Conservation (phyloP, 2,329 filamentous ascomycete species). For the Domatiomyces catenatus region DNA sequence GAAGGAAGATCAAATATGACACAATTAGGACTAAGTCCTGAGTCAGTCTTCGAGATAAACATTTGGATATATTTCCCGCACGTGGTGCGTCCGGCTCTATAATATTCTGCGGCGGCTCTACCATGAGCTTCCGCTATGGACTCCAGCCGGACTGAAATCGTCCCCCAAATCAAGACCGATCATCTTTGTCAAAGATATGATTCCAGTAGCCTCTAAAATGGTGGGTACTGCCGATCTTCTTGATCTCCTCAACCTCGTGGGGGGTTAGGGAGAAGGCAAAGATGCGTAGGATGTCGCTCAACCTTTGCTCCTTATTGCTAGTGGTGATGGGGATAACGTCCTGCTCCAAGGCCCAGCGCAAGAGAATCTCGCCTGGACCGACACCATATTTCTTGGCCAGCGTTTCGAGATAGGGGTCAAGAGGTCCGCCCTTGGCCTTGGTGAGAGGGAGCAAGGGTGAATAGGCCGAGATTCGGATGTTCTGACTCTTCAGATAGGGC, state of each 20-base stretch:
- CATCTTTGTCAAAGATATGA: constrained; percentile 32
- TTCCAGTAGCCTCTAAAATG: constrained; percentile 39
- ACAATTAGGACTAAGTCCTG: no score
- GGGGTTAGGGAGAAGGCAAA: constrained; percentile 45
- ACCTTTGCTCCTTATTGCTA: constrained; percentile 42
- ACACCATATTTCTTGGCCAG: constrained; percentile 49
- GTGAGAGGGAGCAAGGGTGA: constrained; percentile 34
- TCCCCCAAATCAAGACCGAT: constrained; percentile 22
- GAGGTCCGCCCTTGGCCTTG: constrained; percentile 40
- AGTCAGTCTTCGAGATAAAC: no score
- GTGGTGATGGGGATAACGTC: constrained; percentile 45
- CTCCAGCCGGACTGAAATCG: no score
- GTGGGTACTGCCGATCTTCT: constrained; percentile 33
- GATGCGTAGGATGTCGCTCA: constrained; percentile 42
- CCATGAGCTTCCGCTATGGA: no score
- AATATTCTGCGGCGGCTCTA: no score
- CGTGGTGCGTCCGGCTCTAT: no score
- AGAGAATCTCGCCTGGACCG: constrained; percentile 38
- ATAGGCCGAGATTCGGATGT: constrained; percentile 30
- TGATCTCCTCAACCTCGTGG: constrained; percentile 40
- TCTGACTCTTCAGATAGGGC: constrained; percentile 25
- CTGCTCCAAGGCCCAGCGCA: constrained; percentile 48
- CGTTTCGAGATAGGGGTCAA: constrained; percentile 35
- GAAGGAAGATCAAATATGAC: no score
- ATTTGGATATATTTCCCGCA: neutral